Evolutionary conservation across 345 rosid genomes (phyloP), one percentile per base, ranked within the genome.

Genomic region (Bruguiera sexangula): DNA sequence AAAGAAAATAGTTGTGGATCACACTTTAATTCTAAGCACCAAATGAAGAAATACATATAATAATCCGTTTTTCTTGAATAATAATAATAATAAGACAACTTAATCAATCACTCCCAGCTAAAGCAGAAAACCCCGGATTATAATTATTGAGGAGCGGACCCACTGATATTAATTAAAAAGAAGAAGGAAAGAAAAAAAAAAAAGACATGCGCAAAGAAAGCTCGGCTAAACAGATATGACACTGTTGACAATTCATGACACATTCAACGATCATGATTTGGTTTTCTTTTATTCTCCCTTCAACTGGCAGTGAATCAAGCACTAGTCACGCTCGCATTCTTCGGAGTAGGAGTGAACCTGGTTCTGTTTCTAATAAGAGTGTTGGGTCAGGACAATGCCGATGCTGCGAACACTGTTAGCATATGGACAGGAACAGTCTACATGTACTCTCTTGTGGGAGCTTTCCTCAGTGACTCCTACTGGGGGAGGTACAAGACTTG

Each of bases 391-490:
- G 62, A 60, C 58, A 75, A 75, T 43, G 79, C 74, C 8, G 67
- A 52, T 0, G 79, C 79, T 50, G 79, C 79, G 37, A 75, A 75
- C 62, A 75, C 60, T 18, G 79, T 75, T 15, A 69, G 74, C 74
- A 75, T 69, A 60, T 75, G 79, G 79, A 75, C 79, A 6, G 79
- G 79, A 69, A 70, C 79, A 10, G 79, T 75, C 39, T 75, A 75
- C 70, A 75, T 75, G 2, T 75, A 60, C 67, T 75, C 79, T 37
- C 74, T 75, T 0, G 6, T 75, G 13, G 79, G 79, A 0, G 79
- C 79, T 58, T 75, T 75, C 50, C 70, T 75, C 6, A 75, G 79
- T 13, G 79, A 75, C 55, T 75, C 79, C n/a, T 75, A 75, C 62
- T 75, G 71, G 74, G 79, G 79, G 21, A 69, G 79, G 53, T 75